Evolutionary conservation across 495 filamentous ascomycete species (phyloP), one percentile per base, ranked within the genome.

Genomic region (Daldinia bambusicola): DNA sequence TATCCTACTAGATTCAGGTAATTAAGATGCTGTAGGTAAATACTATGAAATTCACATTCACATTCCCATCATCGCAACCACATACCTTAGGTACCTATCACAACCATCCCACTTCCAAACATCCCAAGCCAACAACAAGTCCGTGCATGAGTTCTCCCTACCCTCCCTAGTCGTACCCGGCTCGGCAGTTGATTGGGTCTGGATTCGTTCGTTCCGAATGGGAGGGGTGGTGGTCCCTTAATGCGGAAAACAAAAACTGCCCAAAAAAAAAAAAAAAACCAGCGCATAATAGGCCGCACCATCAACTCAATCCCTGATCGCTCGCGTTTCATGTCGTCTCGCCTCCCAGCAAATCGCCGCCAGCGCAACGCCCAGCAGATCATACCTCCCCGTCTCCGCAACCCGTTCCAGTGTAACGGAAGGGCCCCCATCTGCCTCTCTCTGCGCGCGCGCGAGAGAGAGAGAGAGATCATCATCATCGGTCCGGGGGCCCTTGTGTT

Each of bases 261-360:
- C n/a, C n/a, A n/a, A n/a, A n/a, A n/a, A n/a, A n/a, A n/a, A n/a
- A n/a, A n/a, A n/a, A n/a, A 61, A 60, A 22, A 34, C 26, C 55
- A 55, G 61, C 55, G 68, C 61, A n/a, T n/a, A n/a, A 63, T 67
- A 50, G 31, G 36, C 56, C 52, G 12, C 26, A 36, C 34, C 34
- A 36, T 36, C 34, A 7, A 7, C 9, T 5, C 34, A 3, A 60
- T 61, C 70, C 70, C 70, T 69, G 70, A 66, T 59, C 55, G 55
- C 71, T 61, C 56, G 68, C 60, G 74, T 76, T 76, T 76, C 74
- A 76, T 69, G 65, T 71, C 55, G 59, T 66, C 62, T 72, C 50
- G 18, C 26, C 22, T 30, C 50, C 69, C 65, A 71, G 60, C 58
- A 43, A 63, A 71, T 67, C 71, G 60, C 61, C 64, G 59, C 53